Percentiles rank a stretch among this genome's conserved stretches.
Evolutionary conservation across 2,329 filamentous ascomycete species (phyloP).

Genomic region (Tolypocladium paradoxum): DNA sequence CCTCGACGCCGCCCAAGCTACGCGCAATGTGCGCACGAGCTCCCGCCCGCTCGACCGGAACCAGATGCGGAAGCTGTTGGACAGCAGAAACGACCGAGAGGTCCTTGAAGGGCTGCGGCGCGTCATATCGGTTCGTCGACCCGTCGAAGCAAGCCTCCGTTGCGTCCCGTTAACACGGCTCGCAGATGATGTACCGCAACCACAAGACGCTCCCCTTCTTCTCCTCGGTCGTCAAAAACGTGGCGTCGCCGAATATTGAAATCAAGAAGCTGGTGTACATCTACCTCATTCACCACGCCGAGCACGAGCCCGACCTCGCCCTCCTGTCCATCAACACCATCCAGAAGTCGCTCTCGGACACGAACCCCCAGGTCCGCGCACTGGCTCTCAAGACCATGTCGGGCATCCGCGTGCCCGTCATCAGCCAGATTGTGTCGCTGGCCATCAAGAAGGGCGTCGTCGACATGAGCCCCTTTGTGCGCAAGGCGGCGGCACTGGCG

Average conservation of each 20-base stretch:
- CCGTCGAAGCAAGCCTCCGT: not conserved
- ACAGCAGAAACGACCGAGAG: slow-evolving; percentile 87
- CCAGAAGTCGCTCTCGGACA: slow-evolving; percentile 90
- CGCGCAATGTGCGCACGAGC: slow-evolving; percentile 53
- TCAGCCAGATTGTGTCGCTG: slow-evolving; percentile 91
- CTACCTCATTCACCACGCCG: slow-evolving; percentile 92
- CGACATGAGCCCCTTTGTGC: slow-evolving; percentile 90
- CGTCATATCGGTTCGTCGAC: slow-evolving; percentile 66
- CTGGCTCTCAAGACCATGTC: slow-evolving; percentile 96
- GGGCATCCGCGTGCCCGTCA: slow-evolving; percentile 90
- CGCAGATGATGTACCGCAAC: slow-evolving; percentile 86
- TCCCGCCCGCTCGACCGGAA: slow-evolving; percentile 59
- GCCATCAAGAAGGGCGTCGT: slow-evolving; percentile 89
- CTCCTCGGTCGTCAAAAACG: slow-evolving; percentile 96
- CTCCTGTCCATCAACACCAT: slow-evolving; percentile 97
- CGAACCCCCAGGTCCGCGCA: slow-evolving; percentile 80
- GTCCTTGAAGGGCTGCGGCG: slow-evolving; percentile 83
- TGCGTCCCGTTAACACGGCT: not conserved
- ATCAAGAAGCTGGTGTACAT: slow-evolving; percentile 99
- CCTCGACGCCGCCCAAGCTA: slow-evolving; percentile 88
- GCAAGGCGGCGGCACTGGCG: slow-evolving; percentile 83
- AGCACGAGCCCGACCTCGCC: slow-evolving; percentile 89
- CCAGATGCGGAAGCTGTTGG: slow-evolving; percentile 89
- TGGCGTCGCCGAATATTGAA: slow-evolving; percentile 84
- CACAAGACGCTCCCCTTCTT: slow-evolving; percentile 88